A percentile compares a stretch with the other conserved stretches of the same genome.
phyloP scores from a whole-genome alignment of 306 rosid genomes.

The Castanea sativa region DNA sequence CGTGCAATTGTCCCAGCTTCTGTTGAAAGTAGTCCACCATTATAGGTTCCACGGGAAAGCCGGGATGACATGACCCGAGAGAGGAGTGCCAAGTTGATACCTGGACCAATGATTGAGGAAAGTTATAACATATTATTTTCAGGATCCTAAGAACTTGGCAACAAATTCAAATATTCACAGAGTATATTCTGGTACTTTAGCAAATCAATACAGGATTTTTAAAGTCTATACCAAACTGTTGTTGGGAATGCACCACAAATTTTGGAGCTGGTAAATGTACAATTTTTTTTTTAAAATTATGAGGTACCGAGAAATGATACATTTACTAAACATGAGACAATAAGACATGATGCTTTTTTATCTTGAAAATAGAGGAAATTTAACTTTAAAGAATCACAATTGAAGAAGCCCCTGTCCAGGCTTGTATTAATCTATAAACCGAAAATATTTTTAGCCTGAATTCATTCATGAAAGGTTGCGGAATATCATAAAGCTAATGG shows the following conservation, averaged over 20 bases:
- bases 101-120: constrained; percentile 35
- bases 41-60: constrained; percentile 96
- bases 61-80: constrained; percentile 96
- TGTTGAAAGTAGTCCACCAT: constrained; percentile 86
- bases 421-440: not conserved
- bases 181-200: not conserved
- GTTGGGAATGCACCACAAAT: no score
- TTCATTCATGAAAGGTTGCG: not conserved
- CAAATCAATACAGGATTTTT: not conserved
- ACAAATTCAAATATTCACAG: not conserved
- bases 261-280: no score
- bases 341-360: no score
- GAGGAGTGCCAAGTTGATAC: constrained; percentile 90
- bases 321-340: no score
- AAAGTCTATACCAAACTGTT: not conserved
- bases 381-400: no score
- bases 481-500: not conserved
- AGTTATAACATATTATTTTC: not conserved
- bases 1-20: constrained; percentile 97
- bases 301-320: no score
- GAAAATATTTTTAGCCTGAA: not conserved
- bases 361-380: no score
- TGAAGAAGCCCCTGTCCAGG: no score
- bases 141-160: not conserved
- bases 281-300: no score